Conservation (phyloP, 2,329 filamentous ascomycete species). For the Sporothrix brasiliensis region DNA sequence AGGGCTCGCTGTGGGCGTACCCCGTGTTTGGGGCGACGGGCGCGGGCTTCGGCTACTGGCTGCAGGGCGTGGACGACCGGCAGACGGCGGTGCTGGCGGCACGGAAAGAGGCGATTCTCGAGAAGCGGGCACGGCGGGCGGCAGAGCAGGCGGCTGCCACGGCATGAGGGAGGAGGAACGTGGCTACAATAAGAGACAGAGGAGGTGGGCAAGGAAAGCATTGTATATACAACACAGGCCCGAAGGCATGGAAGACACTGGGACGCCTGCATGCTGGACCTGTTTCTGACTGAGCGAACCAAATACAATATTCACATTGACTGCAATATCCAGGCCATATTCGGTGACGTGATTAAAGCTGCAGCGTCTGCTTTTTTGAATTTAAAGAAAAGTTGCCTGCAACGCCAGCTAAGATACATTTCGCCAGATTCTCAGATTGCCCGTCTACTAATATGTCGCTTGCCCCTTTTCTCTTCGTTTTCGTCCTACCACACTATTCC, state of each 20-base stretch:
- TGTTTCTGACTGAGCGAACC: conserved; percentile 7
- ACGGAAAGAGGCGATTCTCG: conserved; percentile 77
- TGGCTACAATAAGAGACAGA: no score
- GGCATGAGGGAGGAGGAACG: conserved; percentile 13
- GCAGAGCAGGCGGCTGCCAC: conserved; percentile 57
- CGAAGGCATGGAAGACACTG: conserved; percentile 4
- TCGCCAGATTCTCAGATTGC: neutral
- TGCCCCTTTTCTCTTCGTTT: neutral
- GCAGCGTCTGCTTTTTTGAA: no score
- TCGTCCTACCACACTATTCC: neutral
- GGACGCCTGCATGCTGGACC: neutral
- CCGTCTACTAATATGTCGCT: no score
- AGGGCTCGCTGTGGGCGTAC: conserved; percentile 84
- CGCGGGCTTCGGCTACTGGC: conserved; percentile 94
- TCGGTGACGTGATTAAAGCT: no score
- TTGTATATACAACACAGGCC: conserved; percentile 23
- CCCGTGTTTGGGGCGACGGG: conserved; percentile 84
- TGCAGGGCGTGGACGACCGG: conserved; percentile 83
- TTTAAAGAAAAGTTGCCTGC: neutral
- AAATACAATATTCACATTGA: conserved; percentile 11
- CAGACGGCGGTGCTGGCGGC: conserved; percentile 77
- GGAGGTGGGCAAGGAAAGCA: neutral
- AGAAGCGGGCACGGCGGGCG: conserved; percentile 83
- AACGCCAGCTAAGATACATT: neutral
- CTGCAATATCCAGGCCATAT: neutral